Conservation (phyloP, 2,329 filamentous ascomycete species). For the Byssochlamys sp. region DNA sequence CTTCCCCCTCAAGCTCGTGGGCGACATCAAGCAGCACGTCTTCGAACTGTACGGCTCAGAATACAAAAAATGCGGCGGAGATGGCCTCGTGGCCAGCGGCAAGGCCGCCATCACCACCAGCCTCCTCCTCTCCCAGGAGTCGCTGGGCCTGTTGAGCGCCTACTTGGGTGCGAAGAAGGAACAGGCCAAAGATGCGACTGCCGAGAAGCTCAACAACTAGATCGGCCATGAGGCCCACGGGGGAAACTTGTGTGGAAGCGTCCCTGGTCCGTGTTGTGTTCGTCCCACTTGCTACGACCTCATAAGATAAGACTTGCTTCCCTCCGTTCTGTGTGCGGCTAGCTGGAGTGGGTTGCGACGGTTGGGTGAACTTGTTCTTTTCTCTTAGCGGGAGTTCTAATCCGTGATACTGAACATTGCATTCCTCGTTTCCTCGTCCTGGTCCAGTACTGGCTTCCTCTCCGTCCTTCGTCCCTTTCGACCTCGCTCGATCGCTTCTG, state of each 20-base stretch:
- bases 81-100: slow-evolving; percentile 55
- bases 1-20: slow-evolving; percentile 54
- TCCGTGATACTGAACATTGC: neutral
- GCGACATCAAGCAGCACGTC: slow-evolving; percentile 44
- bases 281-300: neutral
- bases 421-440: neutral
- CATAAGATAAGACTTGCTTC: neutral
- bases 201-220: slow-evolving; percentile 37
- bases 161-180: slow-evolving; percentile 55
- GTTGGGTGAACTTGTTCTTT: neutral
- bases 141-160: slow-evolving; percentile 51
- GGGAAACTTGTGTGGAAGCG: neutral
- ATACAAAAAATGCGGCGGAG: slow-evolving; percentile 41
- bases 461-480: neutral
- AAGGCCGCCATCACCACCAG: slow-evolving; percentile 62
- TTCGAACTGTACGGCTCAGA: slow-evolving; percentile 35
- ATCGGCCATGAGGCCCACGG: neutral
- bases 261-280: neutral
- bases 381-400: neutral
- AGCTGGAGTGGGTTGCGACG: neutral
- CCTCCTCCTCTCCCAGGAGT: slow-evolving; percentile 57
- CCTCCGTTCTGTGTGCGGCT: neutral
- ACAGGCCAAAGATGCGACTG: slow-evolving; percentile 46
- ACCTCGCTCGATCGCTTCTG: neutral
- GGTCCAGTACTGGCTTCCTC: neutral